Base-by-base conservation (phyloP, 192 early-diverging fungal genomes). In the Backusella tuberculispora region DNA sequence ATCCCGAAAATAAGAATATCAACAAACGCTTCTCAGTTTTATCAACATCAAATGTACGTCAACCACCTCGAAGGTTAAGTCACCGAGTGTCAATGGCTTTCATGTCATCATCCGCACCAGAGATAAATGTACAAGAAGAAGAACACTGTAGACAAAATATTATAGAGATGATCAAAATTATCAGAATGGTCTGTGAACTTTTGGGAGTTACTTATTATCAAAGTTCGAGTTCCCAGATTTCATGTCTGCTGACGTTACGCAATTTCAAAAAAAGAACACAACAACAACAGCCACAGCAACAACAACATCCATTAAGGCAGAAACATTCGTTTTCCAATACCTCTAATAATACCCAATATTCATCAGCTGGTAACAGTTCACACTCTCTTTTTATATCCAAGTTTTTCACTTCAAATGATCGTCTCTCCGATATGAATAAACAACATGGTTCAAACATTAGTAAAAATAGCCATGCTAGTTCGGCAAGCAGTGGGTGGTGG, bases 161-260 rank as follows among this genome's bases (percentile, higher is more conserved):
- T 15, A 43, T 45, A 46, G 68, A 69, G 15, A 69, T 47, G 44
- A 69, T 69, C 9, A 40, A 43, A 29, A 69, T 69, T 9, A 26
- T 80, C 12, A 48, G 75, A 48, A 34, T 56, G 6, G 72, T 71
- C 4, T 80, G 79, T 50, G 79, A 80, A 64, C 56, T 80, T 40
- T 67, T 80, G 10, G 79, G 79, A 1, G 42, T 80, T 34, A 80
- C 71, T 6, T 80, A 76, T 53, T 48, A 66, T 24, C 79, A 80
- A 34, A 43, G 24, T 26, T 66, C 71, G 1, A 45, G 38, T 43
- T 68, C 70, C 7, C 74, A 63, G 29, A 53, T 80, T 12, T 15
- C 29, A 24, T 80, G 79, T 44, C 45, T 80, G 29, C 43, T 80
- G 14, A 80, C 73, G n/a, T 60, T 80, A 26, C 66, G 66, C 8